Base-by-base conservation (phyloP, 2,329 filamentous ascomycete species). In the Domatiomyces catenatus region DNA sequence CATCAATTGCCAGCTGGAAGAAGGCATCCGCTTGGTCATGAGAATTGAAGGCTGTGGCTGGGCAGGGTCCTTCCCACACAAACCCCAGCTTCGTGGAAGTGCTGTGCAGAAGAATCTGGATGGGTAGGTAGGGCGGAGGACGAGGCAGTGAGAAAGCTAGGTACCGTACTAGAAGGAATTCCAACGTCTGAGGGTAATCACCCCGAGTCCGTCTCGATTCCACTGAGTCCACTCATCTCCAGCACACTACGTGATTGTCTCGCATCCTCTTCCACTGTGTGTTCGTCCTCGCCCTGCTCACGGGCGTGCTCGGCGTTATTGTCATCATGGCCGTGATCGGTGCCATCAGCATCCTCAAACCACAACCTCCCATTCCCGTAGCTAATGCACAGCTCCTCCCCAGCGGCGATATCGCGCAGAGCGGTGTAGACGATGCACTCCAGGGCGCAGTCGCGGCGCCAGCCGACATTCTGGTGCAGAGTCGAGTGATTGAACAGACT, bases 401-500 rank as follows among this genome's bases (percentile, higher is more conserved):
- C 73, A 5, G 63, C 60, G 5, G 56, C 50, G 20, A 77, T 71
- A 50, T 74, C 67, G 50, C 70, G 62, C 15, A 72, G 56, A 7
- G 74, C 67, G 15, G 61, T 64, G 56, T 76, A 77, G 1, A 67
- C 67, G 18, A 77, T 67, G 2, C 71, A 58, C 26, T 66, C 59
- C 3, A 61, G 62, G 2, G 64, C 59, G 1, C 70, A 50, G 56
- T 76, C 69, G 17, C 73, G 65, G 49, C 66, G 66, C 72, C 73
- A 77, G 3, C 67, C 70, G 1, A 77, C 70, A 55, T 76, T 77
- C 54, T 76, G 74, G 15, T 67, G 55, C 22, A 44, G 50, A 0
- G 63, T 64, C 1, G 72, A 74, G 57, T 77, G 74, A 52, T 77
- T 77, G 65, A 77, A 76, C 69, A 76, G 73, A 43, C 68, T 71